A percentile compares a stretch with the other conserved stretches of the same genome.
These are phyloP conservation scores for Hymenotorrendiella dingleyae DNA, from an alignment of 2,329 filamentous ascomycete genomes.

Conservation along the genomic window DNA sequence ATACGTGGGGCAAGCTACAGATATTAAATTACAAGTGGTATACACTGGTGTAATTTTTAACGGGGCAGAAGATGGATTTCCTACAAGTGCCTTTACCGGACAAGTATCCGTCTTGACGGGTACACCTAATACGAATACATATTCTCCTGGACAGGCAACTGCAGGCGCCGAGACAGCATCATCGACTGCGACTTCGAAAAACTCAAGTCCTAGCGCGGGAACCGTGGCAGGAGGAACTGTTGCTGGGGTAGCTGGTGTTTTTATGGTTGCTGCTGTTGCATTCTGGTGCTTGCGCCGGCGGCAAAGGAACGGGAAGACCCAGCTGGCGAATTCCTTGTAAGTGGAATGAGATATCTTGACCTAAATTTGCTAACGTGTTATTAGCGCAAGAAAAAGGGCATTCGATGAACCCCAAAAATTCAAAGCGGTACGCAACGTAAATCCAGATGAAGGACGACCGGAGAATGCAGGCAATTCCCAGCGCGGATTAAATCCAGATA, in stretches of 20 bases:
- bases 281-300: constrained; percentile 16
- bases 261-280: constrained; percentile 12
- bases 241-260: constrained; percentile 17
- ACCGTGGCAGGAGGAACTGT: constrained; percentile 19
- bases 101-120: constrained; percentile 1
- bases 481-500: not conserved
- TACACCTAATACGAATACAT: constrained; percentile 2
- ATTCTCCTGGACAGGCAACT: constrained; percentile 3
- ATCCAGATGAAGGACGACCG: constrained; percentile 4
- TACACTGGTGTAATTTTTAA: constrained; percentile 24
- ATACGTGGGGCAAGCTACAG: constrained; percentile 23
- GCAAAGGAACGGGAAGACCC: too few species aligned
- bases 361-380: too few species aligned
- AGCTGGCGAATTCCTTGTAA: too few species aligned
- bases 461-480: not conserved
- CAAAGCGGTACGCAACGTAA: too few species aligned
- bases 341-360: too few species aligned
- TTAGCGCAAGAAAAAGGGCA: too few species aligned
- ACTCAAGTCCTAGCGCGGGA: constrained; percentile 14
- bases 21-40: constrained; percentile 24
- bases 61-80: constrained; percentile 6
- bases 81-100: constrained; percentile 3
- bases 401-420: too few species aligned
- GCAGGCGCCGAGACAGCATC: not conserved
- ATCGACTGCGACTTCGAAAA: too few species aligned